These are phyloP conservation scores for Aspergillus leporis DNA, from an alignment of 495 filamentous ascomycete species.

Conservation along the genomic window DNA sequence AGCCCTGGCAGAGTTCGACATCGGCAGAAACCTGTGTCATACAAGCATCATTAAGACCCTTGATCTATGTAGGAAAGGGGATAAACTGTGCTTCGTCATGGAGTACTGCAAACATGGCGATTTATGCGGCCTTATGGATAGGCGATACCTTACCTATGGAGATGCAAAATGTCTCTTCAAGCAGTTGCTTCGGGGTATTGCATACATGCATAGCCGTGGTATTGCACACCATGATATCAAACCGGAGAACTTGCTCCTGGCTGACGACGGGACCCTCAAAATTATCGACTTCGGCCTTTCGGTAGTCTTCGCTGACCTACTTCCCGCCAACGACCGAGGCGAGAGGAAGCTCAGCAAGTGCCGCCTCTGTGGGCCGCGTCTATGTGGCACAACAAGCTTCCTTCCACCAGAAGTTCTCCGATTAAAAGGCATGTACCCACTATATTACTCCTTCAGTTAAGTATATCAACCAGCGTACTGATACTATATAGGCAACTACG, in stretches of 20 bases:
- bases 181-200: slow-evolving; percentile 69
- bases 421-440: not conserved
- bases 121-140: slow-evolving; percentile 65
- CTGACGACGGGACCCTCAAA: slow-evolving; percentile 67
- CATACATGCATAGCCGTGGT: slow-evolving; percentile 68
- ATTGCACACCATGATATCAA: slow-evolving; percentile 85
- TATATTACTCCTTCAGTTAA: not conserved
- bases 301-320: slow-evolving; percentile 60
- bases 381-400: slow-evolving; percentile 75
- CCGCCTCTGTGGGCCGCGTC: slow-evolving; percentile 60
- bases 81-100: slow-evolving; percentile 80
- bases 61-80: slow-evolving; percentile 63
- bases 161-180: slow-evolving; percentile 77
- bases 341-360: not conserved
- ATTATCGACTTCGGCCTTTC: slow-evolving; percentile 81
- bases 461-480: slow-evolving; percentile 26
- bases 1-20: slow-evolving; percentile 78
- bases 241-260: slow-evolving; percentile 74
- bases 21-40: slow-evolving; percentile 73
- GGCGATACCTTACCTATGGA: slow-evolving; percentile 57
- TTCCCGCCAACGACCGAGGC: not conserved
- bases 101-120: slow-evolving; percentile 78
- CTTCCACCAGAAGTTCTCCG: slow-evolving; percentile 68
- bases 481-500: slow-evolving; percentile 56
- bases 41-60: slow-evolving; percentile 78